phyloP scores from a whole-genome alignment of 805 yeast species.

The Helenozyma baotianmanensis region DNA sequence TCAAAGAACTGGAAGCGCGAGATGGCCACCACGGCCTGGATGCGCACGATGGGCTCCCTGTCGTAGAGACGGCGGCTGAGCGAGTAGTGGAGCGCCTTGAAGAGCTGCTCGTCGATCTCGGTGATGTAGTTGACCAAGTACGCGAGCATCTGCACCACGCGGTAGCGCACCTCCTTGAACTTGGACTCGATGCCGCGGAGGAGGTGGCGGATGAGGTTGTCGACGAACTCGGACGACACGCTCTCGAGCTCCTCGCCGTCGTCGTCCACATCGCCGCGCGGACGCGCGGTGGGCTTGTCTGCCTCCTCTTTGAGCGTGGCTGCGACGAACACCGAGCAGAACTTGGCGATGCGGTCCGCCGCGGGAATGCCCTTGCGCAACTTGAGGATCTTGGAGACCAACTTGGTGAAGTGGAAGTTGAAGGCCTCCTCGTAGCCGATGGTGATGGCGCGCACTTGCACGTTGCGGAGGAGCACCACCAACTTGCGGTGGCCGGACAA shows the following conservation, averaged over 20 bases:
- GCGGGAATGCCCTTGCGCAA: slow-evolving; percentile 63
- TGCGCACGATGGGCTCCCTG: slow-evolving; percentile 71
- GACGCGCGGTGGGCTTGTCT: slow-evolving; percentile 11
- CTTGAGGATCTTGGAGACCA: slow-evolving; percentile 62
- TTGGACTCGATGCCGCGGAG: slow-evolving; percentile 75
- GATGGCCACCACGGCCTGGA: slow-evolving; percentile 78
- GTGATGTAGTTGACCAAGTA: slow-evolving; percentile 66
- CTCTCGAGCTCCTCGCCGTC: slow-evolving; percentile 38
- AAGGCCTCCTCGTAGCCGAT: slow-evolving; percentile 56
- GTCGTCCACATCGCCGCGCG: slow-evolving; percentile 19
- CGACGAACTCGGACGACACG: slow-evolving; percentile 50
- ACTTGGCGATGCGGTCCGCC: slow-evolving; percentile 74
- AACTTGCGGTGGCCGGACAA: slow-evolving; percentile 76
- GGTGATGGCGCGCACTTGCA: slow-evolving; percentile 52
- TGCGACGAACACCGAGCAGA: slow-evolving; percentile 56
- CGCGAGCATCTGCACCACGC: slow-evolving; percentile 74
- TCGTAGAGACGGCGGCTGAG: slow-evolving; percentile 64
- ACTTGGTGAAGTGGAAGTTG: slow-evolving; percentile 51
- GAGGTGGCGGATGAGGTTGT: slow-evolving; percentile 58
- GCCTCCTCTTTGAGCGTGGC: slow-evolving; percentile 38
- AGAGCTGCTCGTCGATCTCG: slow-evolving; percentile 70
- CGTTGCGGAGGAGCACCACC: slow-evolving; percentile 54
- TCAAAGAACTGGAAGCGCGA: slow-evolving; percentile 63
- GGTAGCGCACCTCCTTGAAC: slow-evolving; percentile 70
- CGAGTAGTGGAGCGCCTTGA: slow-evolving; percentile 56